Base-by-base conservation (phyloP, 345 rosid species). In the Eucalyptus erythrocorys region DNA sequence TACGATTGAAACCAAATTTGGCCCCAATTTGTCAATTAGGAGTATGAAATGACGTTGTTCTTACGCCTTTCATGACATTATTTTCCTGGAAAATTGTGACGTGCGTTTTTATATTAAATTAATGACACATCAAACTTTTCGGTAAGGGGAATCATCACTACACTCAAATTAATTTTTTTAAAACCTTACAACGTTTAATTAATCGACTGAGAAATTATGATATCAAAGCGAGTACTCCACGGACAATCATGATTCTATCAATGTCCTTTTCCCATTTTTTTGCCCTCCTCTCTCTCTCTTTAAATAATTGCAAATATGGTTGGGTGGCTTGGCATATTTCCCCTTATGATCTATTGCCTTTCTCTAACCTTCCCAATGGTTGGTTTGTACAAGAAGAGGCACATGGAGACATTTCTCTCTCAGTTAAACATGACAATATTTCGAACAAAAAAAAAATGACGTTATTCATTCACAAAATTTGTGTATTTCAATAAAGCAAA, bases 81-180 rank as follows among this genome's bases (percentile, higher is more conserved):
- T 37, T 76, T 37, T 2, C 4, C 0, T 32, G 27, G 7, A 24
- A 76, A 37, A 24, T 76, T 1, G 0, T 3, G 13, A 21, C 8
- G 2, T 6, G 4, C 13, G 0, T 5, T 76, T 34, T 17, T 37
- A 71, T 10, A 71, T 64, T 34, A 34, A 71, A 34, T 71, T 34
- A 71, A 34, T 17, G 7, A 17, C 1, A 19, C 0, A 0, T 19
- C 2, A 3, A 0, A 37, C 2, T 32, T 66, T n/a, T 2, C 2
- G 0, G 0, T 15, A 8, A 32, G 11, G 5, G 34, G 0, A 68
- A 68, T 16, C 2, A 6, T 5, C 42, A 5, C 21, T 5, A 4
- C 45, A 10, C 82, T 71, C 4, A 19, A 37, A 42, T 37, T 21
- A 71, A 37, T 10, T 26, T 19, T 68, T 71, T 37, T 37, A 19